phyloP scores from a whole-genome alignment of 495 filamentous ascomycete species.

The Talaromyces stipitatus region DNA sequence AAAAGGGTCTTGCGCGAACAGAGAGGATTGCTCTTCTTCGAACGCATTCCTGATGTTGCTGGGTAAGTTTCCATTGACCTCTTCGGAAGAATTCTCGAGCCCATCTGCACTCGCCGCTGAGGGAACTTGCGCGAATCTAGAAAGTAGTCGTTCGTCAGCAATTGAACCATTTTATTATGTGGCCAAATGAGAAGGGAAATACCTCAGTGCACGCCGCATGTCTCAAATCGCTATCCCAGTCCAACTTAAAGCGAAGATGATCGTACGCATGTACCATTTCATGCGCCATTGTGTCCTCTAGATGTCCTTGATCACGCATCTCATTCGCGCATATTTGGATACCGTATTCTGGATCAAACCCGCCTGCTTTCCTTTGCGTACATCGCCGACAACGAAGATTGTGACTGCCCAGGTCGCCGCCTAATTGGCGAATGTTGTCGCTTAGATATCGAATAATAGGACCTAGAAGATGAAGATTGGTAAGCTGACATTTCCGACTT shows the following conservation, averaged over 20 bases:
- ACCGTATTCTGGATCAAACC: conserved; percentile 75
- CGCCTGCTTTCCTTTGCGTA: conserved; percentile 57
- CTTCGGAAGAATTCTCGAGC: conserved; percentile 73
- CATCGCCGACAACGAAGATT: conserved; percentile 84
- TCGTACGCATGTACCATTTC: conserved; percentile 98
- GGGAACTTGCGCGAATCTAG: conserved; percentile 83
- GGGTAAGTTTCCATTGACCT: conserved; percentile 78
- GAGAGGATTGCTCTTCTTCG: conserved; percentile 68
- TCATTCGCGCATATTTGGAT: conserved; percentile 89
- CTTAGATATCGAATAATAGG: conserved; percentile 79
- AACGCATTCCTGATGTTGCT: conserved; percentile 92
- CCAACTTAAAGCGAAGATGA: conserved; percentile 81
- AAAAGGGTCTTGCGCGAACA: conserved; percentile 63
- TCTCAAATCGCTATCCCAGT: conserved; percentile 68
- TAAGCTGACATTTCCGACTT: not conserved
- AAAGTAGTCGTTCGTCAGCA: not conserved
- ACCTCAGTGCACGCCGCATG: conserved; percentile 97
- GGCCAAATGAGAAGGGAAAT: conserved; percentile 13
- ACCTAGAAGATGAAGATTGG: conserved; percentile 26
- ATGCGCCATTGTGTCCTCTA: conserved; percentile 93
- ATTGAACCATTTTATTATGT: not conserved
- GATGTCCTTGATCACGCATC: conserved; percentile 60
- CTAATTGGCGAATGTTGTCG: conserved; percentile 67
- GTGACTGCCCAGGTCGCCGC: conserved; percentile 58
- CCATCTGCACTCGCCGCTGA: conserved; percentile 93